Evolutionary conservation across 768 basidiomycete species (phyloP).

Genomic region (Tubosaeta brunneosetosa): DNA sequence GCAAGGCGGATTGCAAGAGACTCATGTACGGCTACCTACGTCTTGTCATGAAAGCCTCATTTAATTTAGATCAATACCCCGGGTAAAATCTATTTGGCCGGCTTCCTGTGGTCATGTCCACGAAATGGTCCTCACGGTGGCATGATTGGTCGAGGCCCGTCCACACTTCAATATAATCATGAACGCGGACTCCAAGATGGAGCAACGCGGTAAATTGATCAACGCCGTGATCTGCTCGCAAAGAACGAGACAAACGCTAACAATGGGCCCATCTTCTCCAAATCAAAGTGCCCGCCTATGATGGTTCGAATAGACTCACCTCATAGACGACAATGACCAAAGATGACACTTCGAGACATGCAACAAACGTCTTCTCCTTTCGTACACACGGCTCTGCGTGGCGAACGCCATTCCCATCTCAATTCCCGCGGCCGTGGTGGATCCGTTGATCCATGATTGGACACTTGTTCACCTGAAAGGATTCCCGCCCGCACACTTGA

Average conservation of each 20-base stretch:
- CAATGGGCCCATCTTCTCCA: background rate
- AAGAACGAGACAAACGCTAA: background rate
- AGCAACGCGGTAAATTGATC: background rate
- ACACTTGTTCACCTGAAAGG: slow-evolving; percentile 51
- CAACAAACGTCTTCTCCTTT: background rate
- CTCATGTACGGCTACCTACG: background rate
- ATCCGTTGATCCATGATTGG: slow-evolving; percentile 46
- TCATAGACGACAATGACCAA: background rate
- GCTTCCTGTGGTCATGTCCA: background rate
- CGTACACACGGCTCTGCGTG: background rate
- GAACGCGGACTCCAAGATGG: background rate
- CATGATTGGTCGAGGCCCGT: background rate
- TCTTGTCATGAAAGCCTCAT: background rate
- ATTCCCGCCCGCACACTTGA: slow-evolving; percentile 27
- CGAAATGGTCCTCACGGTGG: background rate
- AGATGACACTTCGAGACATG: background rate
- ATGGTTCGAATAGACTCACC: background rate
- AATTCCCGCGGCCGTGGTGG: slow-evolving; percentile 26
- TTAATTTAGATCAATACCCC: background rate
- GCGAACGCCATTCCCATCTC: background rate
- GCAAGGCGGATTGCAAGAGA: background rate
- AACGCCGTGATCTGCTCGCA: background rate
- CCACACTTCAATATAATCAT: background rate
- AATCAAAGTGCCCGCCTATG: no score
- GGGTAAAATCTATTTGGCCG: background rate